Percentiles rank a stretch among this genome's conserved stretches.
Evolutionary conservation across 2,329 filamentous ascomycete species (phyloP).

Genomic region (Aureobasidium sp.): DNA sequence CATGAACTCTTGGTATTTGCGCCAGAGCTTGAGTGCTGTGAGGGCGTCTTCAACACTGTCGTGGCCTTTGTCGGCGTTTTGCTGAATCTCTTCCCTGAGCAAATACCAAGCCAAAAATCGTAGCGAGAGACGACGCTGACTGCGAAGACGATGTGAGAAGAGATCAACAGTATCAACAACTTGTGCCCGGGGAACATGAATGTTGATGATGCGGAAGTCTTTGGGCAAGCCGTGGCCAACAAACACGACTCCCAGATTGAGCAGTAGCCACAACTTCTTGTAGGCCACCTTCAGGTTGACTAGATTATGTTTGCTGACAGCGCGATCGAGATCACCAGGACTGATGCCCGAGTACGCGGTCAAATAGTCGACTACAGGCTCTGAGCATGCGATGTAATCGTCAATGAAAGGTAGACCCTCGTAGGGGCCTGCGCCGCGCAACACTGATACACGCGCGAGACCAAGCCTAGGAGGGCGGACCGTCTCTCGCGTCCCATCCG

Average conservation of each 20-base stretch:
- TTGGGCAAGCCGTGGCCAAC: conserved; percentile 94
- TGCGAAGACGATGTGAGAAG: conserved; percentile 82
- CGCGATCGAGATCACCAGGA: conserved; percentile 83
- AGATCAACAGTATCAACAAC: conserved; percentile 95
- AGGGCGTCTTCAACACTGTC: conserved; percentile 96
- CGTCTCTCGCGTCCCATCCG: conserved; percentile 91
- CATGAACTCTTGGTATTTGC: conserved; percentile 90
- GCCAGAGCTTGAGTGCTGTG: conserved; percentile 88
- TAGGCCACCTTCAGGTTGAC: conserved; percentile 92
- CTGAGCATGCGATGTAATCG: conserved; percentile 94
- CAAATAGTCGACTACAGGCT: conserved; percentile 94
- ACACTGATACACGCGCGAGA: conserved; percentile 91
- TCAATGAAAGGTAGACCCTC: conserved; percentile 94
- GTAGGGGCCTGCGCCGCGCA: conserved; percentile 80
- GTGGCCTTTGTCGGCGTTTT: conserved; percentile 73
- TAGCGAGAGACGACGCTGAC: conserved; percentile 85
- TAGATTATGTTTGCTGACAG: conserved; percentile 82
- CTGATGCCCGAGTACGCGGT: conserved; percentile 96
- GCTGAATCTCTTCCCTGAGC: conserved; percentile 93
- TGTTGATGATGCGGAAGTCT: conserved; percentile 98
- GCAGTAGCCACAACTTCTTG: conserved; percentile 97
- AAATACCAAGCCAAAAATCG: conserved; percentile 94
- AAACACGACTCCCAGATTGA: conserved; percentile 95
- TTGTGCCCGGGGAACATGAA: conserved; percentile 90
- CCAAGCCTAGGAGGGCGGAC: conserved; percentile 93